Percentiles rank a stretch among this genome's conserved stretches.
Evolutionary conservation across 1,284 basidiomycete genomes (phyloP).

Genomic region (Cryptococcus maquisensis): DNA sequence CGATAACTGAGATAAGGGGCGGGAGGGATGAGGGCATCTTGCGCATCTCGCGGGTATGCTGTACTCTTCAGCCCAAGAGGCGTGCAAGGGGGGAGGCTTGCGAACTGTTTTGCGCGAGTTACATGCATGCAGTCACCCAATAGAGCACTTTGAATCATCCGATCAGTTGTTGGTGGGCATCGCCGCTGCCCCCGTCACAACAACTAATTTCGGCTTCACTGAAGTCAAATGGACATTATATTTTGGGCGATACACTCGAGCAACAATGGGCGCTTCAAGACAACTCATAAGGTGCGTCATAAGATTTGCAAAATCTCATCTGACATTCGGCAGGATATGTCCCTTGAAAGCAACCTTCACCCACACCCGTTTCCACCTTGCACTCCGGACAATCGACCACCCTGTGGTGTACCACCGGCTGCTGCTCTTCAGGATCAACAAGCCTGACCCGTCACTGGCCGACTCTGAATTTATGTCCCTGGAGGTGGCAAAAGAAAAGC

Average conservation of each 20-base stretch:
- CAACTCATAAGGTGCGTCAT: background rate
- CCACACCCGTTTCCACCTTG: slow-evolving; percentile 66
- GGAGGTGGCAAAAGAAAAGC: slow-evolving; percentile 4
- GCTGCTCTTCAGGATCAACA: slow-evolving; percentile 63
- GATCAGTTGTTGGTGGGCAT: too few relatives aligned
- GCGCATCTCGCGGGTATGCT: too few relatives aligned
- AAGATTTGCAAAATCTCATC: slow-evolving; percentile 33
- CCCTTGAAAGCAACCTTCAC: slow-evolving; percentile 55
- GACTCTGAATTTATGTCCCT: slow-evolving; percentile 5
- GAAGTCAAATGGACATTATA: background rate
- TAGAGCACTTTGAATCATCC: too few relatives aligned
- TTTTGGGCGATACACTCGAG: background rate
- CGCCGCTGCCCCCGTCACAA: too few relatives aligned
- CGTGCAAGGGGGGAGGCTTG: too few relatives aligned
- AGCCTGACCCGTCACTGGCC: slow-evolving; percentile 42
- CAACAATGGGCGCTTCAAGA: background rate
- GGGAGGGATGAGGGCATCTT: too few relatives aligned
- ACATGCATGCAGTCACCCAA: too few relatives aligned
- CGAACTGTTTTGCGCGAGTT: too few relatives aligned
- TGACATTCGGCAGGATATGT: slow-evolving; percentile 52
- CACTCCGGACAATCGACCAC: slow-evolving; percentile 61
- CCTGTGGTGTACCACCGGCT: slow-evolving; percentile 60
- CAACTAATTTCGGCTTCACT: background rate
- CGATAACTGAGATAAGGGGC: too few relatives aligned
- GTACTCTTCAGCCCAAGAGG: too few relatives aligned